Evolutionary conservation across 306 rosid species (phyloP).

Genomic region (Phaseolus lunatus): DNA sequence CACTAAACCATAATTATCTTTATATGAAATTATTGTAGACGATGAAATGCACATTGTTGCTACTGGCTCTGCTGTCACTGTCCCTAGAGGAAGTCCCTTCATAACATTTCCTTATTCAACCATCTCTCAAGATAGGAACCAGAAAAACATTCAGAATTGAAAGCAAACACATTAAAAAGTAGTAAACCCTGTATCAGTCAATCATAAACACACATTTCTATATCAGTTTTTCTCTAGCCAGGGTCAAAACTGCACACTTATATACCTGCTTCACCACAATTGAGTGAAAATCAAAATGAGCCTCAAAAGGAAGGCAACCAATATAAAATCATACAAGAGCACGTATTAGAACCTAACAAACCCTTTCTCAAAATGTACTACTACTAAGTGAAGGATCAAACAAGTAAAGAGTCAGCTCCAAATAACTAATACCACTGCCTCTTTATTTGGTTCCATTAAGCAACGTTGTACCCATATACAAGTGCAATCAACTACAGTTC

Average conservation of each 20-base stretch:
- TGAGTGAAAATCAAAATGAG: background rate
- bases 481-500: background rate
- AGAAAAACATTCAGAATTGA: background rate
- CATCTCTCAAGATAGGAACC: background rate
- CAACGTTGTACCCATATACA: background rate
- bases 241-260: no score
- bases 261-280: background rate
- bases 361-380: no score
- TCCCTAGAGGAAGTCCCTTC: background rate
- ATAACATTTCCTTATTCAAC: background rate
- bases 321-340: constrained; percentile 56
- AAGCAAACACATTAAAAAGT: background rate
- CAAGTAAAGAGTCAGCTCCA: constrained; percentile 30
- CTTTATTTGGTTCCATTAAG: background rate
- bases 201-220: background rate
- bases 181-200: background rate
- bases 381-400: constrained; percentile 38
- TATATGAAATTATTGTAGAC: no score
- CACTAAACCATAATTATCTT: no score
- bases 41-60: no score
- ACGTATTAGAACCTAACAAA: constrained; percentile 79
- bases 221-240: background rate
- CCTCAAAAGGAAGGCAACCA: constrained; percentile 46
- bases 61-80: no score
- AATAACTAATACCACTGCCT: constrained; percentile 22